A percentile compares a stretch with the other conserved stretches of the same genome.
Evolutionary conservation across 176 grass and related monocot species (phyloP).

Genomic region (Oryza meyeriana): DNA sequence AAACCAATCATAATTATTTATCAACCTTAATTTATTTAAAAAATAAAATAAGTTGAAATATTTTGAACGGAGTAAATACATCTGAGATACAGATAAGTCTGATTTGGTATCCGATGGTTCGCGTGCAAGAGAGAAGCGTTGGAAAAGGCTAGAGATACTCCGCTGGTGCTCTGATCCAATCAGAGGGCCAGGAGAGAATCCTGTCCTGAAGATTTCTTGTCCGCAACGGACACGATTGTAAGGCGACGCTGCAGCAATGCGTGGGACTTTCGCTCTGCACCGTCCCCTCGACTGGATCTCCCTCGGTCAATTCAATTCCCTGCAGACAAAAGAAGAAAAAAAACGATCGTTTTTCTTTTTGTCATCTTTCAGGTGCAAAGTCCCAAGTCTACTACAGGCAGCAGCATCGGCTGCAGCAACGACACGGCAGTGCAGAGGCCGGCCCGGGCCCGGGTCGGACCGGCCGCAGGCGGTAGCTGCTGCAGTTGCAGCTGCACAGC

Average conservation of each 20-base stretch:
- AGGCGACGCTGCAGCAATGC: background rate
- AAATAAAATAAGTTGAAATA: too few species aligned
- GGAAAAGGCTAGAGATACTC: background rate
- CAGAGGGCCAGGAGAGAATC: conserved; percentile 20
- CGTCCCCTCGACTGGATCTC: background rate
- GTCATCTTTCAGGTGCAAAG: conserved; percentile 26
- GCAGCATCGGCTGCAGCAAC: conserved; percentile 16
- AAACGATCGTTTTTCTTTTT: background rate
- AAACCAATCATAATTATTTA: too few species aligned
- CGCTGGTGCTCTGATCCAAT: background rate
- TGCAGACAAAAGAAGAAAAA: background rate
- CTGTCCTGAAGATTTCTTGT: conserved; percentile 1
- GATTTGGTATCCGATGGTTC: background rate
- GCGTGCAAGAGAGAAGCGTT: background rate
- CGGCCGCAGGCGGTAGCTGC: background rate
- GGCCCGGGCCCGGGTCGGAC: background rate
- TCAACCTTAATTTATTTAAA: too few species aligned
- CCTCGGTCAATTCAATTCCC: background rate
- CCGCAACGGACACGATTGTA: conserved; percentile 25
- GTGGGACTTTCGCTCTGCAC: background rate
- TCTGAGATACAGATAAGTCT: too few species aligned
- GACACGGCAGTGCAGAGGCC: background rate
- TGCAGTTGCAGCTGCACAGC: background rate
- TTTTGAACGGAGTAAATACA: too few species aligned
- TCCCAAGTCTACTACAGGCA: background rate